Evolutionary conservation across 2,329 filamentous ascomycete species (phyloP).

Genomic region (Teratosphaeria pseudoeucalypti): DNA sequence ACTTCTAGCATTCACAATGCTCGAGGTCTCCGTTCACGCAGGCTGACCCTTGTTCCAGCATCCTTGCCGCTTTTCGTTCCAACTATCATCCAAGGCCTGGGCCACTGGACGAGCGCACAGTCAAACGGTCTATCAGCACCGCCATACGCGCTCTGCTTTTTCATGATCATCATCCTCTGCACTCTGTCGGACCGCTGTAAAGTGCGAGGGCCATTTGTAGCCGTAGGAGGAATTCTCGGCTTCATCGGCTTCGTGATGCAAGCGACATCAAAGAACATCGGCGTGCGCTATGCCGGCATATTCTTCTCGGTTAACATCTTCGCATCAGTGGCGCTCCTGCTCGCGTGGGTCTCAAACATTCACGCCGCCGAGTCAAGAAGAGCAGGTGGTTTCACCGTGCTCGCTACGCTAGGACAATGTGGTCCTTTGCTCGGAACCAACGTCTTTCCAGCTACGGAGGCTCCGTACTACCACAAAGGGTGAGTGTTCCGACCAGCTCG

Average conservation of each 20-base stretch:
- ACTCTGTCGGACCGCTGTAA: constrained; percentile 29
- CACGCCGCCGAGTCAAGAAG: constrained; percentile 28
- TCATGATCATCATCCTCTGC: constrained; percentile 27
- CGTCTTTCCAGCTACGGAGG: constrained; percentile 45
- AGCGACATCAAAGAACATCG: constrained; percentile 16
- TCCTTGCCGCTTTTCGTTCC: constrained; percentile 31
- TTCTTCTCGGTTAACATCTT: constrained; percentile 24
- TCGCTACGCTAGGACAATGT: constrained; percentile 48
- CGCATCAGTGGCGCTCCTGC: constrained; percentile 13
- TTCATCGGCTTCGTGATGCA: constrained; percentile 32
- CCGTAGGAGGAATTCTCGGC: constrained; percentile 25
- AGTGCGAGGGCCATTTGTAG: constrained; percentile 31
- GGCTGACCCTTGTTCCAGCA: background rate
- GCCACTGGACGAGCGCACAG: constrained; percentile 50
- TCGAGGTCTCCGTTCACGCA: background rate
- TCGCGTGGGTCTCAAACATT: constrained; percentile 14
- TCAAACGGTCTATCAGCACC: constrained; percentile 49
- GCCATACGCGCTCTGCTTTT: constrained; percentile 32
- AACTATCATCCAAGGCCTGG: constrained; percentile 46
- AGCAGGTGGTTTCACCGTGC: constrained; percentile 29
- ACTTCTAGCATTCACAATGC: background rate
- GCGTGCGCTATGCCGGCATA: constrained; percentile 26
- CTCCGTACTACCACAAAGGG: constrained; percentile 30
- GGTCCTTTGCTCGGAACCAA: constrained; percentile 57
- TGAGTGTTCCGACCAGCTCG: background rate